phyloP scores from a whole-genome alignment of 805 yeast species.

The Kluyveromyces dobzhanskii region DNA sequence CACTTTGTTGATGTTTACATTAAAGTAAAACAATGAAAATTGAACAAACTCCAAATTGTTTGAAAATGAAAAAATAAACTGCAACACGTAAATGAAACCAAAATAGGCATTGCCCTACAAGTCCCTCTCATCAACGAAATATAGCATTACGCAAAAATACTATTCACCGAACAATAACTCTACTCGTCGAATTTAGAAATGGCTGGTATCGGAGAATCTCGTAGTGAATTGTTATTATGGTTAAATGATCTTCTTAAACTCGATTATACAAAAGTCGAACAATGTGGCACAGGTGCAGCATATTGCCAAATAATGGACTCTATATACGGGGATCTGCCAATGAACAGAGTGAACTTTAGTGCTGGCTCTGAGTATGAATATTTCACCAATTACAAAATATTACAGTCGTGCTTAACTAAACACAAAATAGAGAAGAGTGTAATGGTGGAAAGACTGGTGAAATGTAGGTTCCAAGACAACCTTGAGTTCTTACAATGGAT shows the following conservation, averaged over 20 bases:
- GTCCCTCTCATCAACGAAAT: no score
- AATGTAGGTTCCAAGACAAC: constrained; percentile 89
- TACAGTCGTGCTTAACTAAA: constrained; percentile 70
- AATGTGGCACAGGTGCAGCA: constrained; percentile 93
- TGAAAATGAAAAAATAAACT: no score
- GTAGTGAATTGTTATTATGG: constrained; percentile 82
- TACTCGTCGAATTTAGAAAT: background rate
- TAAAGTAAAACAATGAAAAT: no score
- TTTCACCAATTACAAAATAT: constrained; percentile 70
- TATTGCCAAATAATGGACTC: constrained; percentile 89
- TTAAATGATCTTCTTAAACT: constrained; percentile 62
- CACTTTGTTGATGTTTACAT: no score
- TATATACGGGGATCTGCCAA: constrained; percentile 73
- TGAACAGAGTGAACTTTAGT: constrained; percentile 67
- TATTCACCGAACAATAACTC: no score
- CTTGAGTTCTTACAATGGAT: constrained; percentile 93
- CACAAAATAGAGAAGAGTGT: constrained; percentile 66
- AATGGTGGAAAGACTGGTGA: constrained; percentile 73
- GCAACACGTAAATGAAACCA: no score
- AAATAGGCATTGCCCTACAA: no score
- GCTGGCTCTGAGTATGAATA: constrained; percentile 68
- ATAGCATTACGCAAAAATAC: no score
- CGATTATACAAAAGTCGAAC: constrained; percentile 71
- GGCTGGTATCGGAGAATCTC: constrained; percentile 55
- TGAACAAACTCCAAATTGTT: no score